Evolutionary conservation across 805 yeast genomes (phyloP).

Genomic region (Lachancea sp.): DNA sequence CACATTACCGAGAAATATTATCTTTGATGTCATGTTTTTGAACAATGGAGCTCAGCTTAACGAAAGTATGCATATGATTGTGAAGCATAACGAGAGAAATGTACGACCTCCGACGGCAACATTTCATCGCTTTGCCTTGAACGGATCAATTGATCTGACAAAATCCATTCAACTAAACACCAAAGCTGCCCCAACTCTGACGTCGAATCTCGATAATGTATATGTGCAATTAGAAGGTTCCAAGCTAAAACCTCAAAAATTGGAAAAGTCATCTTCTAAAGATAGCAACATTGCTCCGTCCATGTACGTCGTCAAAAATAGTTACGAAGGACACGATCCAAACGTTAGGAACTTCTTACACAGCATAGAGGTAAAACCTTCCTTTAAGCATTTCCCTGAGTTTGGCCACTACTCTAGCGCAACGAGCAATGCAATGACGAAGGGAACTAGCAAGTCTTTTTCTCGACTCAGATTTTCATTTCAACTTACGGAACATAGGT

Average conservation of each 20-base stretch:
- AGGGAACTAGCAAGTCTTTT: constrained; percentile 20
- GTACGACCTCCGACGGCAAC: not conserved
- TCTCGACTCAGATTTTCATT: constrained; percentile 28
- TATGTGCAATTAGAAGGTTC: constrained; percentile 40
- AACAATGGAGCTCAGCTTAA: constrained; percentile 7
- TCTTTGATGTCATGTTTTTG: constrained; percentile 38
- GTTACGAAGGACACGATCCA: constrained; percentile 64
- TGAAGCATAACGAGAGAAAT: not conserved
- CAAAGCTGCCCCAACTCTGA: constrained; percentile 35
- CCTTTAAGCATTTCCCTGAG: constrained; percentile 54
- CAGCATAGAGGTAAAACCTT: constrained; percentile 49
- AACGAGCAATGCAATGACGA: constrained; percentile 6
- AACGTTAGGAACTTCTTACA: constrained; percentile 52
- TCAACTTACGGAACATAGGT: constrained; percentile 55
- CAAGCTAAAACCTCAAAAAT: constrained; percentile 13
- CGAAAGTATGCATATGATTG: constrained; percentile 8
- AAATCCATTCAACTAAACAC: constrained; percentile 35
- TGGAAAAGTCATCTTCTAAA: not conserved
- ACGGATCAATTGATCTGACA: constrained; percentile 16
- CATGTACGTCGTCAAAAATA: constrained; percentile 38
- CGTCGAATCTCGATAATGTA: constrained; percentile 36
- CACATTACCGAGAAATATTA: constrained; percentile 45
- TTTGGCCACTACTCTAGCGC: constrained; percentile 42
- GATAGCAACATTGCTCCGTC: not conserved
- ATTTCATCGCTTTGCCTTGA: not conserved